Evolutionary conservation across 1,284 basidiomycete species (phyloP).

Genomic region (Ceratobasidium sp.): DNA sequence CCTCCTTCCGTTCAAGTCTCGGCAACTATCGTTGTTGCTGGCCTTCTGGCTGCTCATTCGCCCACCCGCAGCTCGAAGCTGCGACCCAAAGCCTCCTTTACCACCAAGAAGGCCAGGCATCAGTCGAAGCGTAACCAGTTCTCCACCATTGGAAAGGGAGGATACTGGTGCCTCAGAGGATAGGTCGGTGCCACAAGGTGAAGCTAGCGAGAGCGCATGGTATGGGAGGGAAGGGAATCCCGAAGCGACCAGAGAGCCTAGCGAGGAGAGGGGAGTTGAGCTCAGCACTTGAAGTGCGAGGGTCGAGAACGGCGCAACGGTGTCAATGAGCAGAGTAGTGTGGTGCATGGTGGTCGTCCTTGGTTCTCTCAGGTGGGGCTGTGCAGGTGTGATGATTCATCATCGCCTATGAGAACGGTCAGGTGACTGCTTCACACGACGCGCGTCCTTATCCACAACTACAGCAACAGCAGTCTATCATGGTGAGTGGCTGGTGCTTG

Average conservation of each 20-base stretch:
- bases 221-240: constrained; percentile 21
- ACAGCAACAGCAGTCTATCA: constrained; percentile 6
- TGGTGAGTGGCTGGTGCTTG: constrained; percentile 5
- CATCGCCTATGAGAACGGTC: background rate
- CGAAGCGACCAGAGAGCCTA: constrained; percentile 54
- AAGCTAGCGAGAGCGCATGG: constrained; percentile 25
- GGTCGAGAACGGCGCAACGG: constrained; percentile 78
- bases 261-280: constrained; percentile 56
- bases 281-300: constrained; percentile 66
- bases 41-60: constrained; percentile 97
- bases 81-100: constrained; percentile 97
- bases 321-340: constrained; percentile 65
- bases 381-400: background rate
- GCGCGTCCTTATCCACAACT: constrained; percentile 33
- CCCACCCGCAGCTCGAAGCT: constrained; percentile 94
- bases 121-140: constrained; percentile 67
- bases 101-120: constrained; percentile 80
- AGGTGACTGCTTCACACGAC: constrained; percentile 10
- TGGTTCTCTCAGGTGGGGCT: background rate
- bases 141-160: constrained; percentile 57
- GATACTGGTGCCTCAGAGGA: constrained; percentile 64
- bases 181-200: constrained; percentile 48
- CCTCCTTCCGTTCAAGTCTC: constrained; percentile 88
- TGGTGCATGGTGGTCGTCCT: constrained; percentile 47
- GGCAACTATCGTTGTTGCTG: constrained; percentile 92